Percentiles rank a stretch among this genome's conserved stretches.
phyloP scores from a whole-genome alignment of 129 eudicot species.

The Artemisia tridentata region DNA sequence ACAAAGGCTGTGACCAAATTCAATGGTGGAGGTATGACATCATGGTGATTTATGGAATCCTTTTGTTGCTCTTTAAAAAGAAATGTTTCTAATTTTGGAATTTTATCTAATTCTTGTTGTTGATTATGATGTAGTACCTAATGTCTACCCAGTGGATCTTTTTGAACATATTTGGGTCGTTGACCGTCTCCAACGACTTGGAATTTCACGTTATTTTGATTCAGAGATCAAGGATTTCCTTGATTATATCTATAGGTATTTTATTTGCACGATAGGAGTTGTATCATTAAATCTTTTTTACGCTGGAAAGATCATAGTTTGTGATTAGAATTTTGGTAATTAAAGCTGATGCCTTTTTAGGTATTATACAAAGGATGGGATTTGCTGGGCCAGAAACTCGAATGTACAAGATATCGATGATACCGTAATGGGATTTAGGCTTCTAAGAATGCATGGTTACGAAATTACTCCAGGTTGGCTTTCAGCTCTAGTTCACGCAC shows the following conservation, averaged over 20 bases:
- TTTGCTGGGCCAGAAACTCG: constrained; percentile 90
- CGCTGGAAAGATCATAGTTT: too few relatives aligned
- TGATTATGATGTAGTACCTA: constrained; percentile 55
- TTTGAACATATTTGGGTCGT: constrained; percentile 85
- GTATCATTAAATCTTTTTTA: too few relatives aligned
- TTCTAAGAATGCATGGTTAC: constrained; percentile 80
- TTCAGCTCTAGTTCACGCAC: not conserved
- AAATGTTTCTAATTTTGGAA: constrained; percentile 15
- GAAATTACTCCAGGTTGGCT: constrained; percentile 63
- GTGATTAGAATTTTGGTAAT: not conserved
- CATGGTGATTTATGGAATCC: constrained; percentile 4
- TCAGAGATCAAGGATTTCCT: constrained; percentile 65
- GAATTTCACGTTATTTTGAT: constrained; percentile 71
- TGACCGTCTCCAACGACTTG: constrained; percentile 79
- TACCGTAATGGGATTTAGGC: constrained; percentile 94
- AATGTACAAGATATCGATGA: constrained; percentile 87
- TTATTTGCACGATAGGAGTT: not conserved
- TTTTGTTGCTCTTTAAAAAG: constrained; percentile 8
- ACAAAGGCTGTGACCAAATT: constrained; percentile 56
- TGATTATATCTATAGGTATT: constrained; percentile 58
- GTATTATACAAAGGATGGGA: constrained; percentile 72
- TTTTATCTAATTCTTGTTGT: constrained; percentile 10
- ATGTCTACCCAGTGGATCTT: constrained; percentile 92
- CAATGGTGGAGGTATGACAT: constrained; percentile 79
- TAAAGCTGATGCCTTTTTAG: constrained; percentile 25